phyloP scores from a whole-genome alignment of 192 early-diverging fungal species.

The Podila horticola region DNA sequence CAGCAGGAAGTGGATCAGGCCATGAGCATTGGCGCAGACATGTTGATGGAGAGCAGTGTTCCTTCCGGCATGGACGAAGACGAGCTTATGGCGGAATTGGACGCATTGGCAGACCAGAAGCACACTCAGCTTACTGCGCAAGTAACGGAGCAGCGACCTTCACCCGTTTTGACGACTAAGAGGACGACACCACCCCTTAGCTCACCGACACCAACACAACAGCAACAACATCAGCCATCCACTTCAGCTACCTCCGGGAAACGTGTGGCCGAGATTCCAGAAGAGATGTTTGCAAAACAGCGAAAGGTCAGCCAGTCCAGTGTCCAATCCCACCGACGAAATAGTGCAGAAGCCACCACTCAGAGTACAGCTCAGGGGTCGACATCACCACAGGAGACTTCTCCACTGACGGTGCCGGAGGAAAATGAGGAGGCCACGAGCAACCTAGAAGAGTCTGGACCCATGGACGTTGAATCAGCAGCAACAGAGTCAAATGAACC shows the following conservation, averaged over 20 bases:
- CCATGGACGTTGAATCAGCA: no score
- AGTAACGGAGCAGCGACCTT: neutral
- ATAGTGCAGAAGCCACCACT: neutral
- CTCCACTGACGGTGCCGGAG: no score
- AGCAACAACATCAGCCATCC: neutral
- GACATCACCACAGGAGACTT: no score
- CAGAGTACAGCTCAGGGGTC: no score
- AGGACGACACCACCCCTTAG: neutral
- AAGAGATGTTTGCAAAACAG: constrained; percentile 25
- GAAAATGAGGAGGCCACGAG: no score
- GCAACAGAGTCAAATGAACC: no score
- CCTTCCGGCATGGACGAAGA: constrained; percentile 36
- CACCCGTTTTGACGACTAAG: neutral
- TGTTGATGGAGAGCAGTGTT: constrained; percentile 13
- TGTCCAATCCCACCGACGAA: constrained; percentile 12
- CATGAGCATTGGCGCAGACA: constrained; percentile 50
- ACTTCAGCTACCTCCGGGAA: constrained; percentile 16
- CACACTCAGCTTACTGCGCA: neutral
- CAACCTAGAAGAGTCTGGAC: no score
- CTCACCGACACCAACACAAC: neutral
- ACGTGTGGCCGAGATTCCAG: constrained; percentile 40
- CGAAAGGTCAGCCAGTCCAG: constrained; percentile 37
- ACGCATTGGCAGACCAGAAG: constrained; percentile 22
- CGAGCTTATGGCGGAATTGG: constrained; percentile 39
- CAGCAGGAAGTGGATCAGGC: constrained; percentile 72